Evolutionary conservation across 2,329 filamentous ascomycete species (phyloP).

Genomic region (Xylariaceae sp.): DNA sequence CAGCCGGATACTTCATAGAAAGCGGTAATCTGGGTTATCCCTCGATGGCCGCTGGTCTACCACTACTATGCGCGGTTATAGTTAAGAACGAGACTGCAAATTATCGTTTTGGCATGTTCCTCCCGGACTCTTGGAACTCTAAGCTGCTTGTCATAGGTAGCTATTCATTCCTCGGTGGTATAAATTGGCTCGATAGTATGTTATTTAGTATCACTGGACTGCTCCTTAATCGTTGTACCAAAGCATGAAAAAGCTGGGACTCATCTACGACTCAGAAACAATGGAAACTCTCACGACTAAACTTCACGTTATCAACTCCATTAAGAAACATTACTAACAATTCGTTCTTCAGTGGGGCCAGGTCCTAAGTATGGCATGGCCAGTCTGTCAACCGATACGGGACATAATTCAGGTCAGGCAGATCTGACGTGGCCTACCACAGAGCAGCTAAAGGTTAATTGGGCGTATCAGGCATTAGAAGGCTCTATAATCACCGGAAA

Average conservation of each 20-base stretch:
- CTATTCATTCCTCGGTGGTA: conserved; percentile 34
- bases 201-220: background rate
- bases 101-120: conserved; percentile 37
- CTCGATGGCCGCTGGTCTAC: conserved; percentile 28
- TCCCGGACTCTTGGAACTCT: conserved; percentile 35
- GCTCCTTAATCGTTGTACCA: too few species aligned
- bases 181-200: conserved; percentile 37
- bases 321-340: background rate
- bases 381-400: conserved; percentile 41
- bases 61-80: conserved; percentile 33
- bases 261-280: too few species aligned
- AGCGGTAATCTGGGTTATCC: conserved; percentile 34
- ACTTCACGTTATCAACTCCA: background rate
- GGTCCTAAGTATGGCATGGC: conserved; percentile 35
- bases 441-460: conserved; percentile 35
- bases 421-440: conserved; percentile 40
- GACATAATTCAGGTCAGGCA: conserved; percentile 34
- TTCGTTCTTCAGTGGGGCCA: conserved; percentile 7
- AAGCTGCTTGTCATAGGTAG: conserved; percentile 32
- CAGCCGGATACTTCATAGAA: conserved; percentile 28
- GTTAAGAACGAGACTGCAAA: conserved; percentile 30
- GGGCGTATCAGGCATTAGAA: conserved; percentile 41
- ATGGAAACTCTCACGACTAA: too few species aligned
- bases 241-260: too few species aligned
- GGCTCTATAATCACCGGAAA: conserved; percentile 50